Percentiles rank a stretch among this genome's conserved stretches.
Conservation (phyloP, 169 alveolate genomes). For the Perkinsus marinus region DNA sequence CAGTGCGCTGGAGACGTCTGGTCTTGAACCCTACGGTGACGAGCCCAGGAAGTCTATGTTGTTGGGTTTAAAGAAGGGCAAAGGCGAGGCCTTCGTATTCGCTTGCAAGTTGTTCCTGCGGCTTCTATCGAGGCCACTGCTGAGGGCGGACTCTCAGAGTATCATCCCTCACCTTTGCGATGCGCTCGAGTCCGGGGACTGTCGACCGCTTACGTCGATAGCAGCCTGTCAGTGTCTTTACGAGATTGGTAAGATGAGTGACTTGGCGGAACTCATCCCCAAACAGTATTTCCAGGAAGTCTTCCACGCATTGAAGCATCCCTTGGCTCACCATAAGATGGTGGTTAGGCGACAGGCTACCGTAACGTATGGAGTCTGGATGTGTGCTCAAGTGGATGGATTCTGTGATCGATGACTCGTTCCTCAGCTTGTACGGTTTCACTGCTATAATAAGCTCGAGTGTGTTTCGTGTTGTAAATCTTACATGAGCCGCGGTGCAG, state of each 20-base stretch:
- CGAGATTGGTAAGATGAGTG: background rate
- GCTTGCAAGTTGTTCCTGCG: background rate
- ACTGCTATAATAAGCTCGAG: background rate
- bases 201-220: background rate
- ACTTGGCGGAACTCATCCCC: background rate
- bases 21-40: background rate
- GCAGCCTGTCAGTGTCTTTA: background rate
- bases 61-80: background rate
- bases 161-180: background rate
- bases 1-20: background rate
- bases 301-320: background rate
- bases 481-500: no score
- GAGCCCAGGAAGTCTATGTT: background rate
- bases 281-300: background rate
- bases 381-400: background rate
- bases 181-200: background rate
- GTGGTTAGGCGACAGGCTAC: background rate
- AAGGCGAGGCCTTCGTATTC: background rate
- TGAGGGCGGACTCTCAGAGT: background rate
- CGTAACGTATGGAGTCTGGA: background rate
- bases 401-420: background rate
- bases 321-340: background rate
- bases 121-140: background rate
- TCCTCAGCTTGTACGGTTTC: background rate
- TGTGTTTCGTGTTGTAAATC: background rate